Evolutionary conservation across 2,329 filamentous ascomycete species (phyloP), one percentile per base, ranked within the genome.

Genomic region (Emmonsiellopsis sp.): DNA sequence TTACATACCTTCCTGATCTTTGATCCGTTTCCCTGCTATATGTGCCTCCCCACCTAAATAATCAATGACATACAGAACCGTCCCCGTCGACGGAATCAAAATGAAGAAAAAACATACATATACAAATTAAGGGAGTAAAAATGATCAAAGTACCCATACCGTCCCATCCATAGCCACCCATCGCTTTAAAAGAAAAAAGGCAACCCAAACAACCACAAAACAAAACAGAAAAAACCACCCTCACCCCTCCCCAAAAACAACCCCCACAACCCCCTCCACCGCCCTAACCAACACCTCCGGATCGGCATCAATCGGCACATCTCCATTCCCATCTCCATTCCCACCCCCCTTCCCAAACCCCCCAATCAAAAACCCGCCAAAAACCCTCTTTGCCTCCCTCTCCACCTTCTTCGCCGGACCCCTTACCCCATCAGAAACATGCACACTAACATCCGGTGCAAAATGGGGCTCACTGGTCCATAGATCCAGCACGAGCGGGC

Each of bases 391-490:
- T 8, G 65, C 59, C 51, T 71, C 70, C n/a, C 60, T 61, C 43
- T 71, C 67, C 17, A 71, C 59, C 42, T 68, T 71, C 42, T 51
- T 60, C 13, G 45, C 53, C 3, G 31, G 13, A 5, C 11, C n/a
- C 8, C 17, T 14, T 3, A 33, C 7, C 11, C 47, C 33, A 10
- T 43, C 2, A 5, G 42, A 27, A 13, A 47, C 34, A 6, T 65
- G 65, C 14, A 72, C 59, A 45, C 62, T 70, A 31, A 73, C 63
- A 49, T 65, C 65, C 2, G 70, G 65, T 14, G 59, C 58, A n/a
- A 73, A 57, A 17, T 66, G 65, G 2, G 70, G 67, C 52, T 73
- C 70, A 37, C 70, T 63, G 14, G 68, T 69, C 70, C 70, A 73
- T 27, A 68, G 62, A 53, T 72, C 69, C 39, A 73, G 58, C 10